Percentiles rank a stretch among this genome's conserved stretches.
phyloP scores from a whole-genome alignment of 352 stramenopile genomes.

The Bremia lactucae region DNA sequence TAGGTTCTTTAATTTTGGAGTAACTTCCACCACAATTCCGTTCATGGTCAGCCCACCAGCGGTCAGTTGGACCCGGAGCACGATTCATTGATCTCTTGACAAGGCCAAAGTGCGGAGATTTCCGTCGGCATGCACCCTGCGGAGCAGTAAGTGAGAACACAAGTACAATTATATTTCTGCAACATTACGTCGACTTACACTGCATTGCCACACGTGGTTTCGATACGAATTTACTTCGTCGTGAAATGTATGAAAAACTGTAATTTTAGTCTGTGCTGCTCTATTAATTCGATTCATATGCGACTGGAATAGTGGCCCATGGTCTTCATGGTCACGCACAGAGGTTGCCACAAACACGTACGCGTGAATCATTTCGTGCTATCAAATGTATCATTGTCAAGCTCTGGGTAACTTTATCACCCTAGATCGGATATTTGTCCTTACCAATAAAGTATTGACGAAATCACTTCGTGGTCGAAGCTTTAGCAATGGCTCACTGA shows the following conservation, averaged over 20 bases:
- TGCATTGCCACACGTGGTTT: conserved; percentile 80
- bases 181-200: conserved; percentile 24
- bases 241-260: conserved; percentile 85
- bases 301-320: conserved; percentile 70
- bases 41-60: conserved; percentile 66
- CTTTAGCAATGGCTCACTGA: conserved; percentile 69
- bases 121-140: conserved; percentile 50
- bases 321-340: conserved; percentile 76
- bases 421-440: background rate
- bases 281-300: conserved; percentile 78
- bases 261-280: conserved; percentile 58
- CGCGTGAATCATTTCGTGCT: conserved; percentile 89
- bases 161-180: background rate
- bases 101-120: conserved; percentile 64
- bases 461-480: conserved; percentile 72
- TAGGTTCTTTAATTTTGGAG: conserved; percentile 61
- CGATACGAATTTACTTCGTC: conserved; percentile 83
- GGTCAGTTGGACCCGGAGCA: conserved; percentile 53
- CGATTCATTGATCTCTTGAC: conserved; percentile 86
- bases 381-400: background rate
- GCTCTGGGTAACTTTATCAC: too few relatives aligned
- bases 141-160: background rate
- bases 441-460: conserved; percentile 79
- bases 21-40: conserved; percentile 57
- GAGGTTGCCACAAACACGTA: conserved; percentile 77